Conservation (phyloP, 2,329 filamentous ascomycete genomes). For the Bisporella sp. region DNA sequence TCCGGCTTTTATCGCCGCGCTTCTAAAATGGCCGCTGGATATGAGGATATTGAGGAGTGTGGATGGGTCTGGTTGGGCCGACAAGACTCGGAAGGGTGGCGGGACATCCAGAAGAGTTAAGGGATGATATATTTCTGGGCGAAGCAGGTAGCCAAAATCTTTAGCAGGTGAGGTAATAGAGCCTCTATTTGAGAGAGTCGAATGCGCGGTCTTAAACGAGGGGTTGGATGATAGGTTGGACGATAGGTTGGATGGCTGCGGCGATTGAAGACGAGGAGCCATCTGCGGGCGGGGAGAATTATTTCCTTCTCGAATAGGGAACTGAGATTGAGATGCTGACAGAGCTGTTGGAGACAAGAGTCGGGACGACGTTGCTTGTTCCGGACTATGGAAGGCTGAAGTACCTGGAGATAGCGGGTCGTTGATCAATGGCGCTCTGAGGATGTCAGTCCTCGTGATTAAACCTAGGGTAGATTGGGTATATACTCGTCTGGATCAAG, state of each 20-base stretch:
- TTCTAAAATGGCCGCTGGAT: constrained; percentile 68
- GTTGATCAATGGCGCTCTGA: constrained; percentile 10
- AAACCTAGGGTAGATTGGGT: neutral
- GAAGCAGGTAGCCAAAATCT: constrained; percentile 75
- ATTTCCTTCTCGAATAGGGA: constrained; percentile 1
- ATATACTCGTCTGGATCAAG: constrained; percentile 70
- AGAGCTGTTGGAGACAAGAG: constrained; percentile 15
- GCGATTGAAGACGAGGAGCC: constrained; percentile 19
- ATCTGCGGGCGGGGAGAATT: neutral
- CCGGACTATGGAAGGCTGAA: constrained; percentile 3
- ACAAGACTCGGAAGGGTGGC: constrained; percentile 60
- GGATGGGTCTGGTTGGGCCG: constrained; percentile 54
- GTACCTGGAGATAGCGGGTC: constrained; percentile 3
- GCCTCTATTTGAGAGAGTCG: constrained; percentile 20
- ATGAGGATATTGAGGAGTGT: constrained; percentile 65
- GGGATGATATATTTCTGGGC: constrained; percentile 76
- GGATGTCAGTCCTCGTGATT: constrained; percentile 1
- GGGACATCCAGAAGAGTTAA: constrained; percentile 58
- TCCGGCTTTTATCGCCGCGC: constrained; percentile 63
- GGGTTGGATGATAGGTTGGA: constrained; percentile 18
- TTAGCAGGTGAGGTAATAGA: constrained; percentile 38
- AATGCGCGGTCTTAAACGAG: constrained; percentile 22
- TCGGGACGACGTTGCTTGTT: constrained; percentile 4
- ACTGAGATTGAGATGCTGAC: constrained; percentile 8
- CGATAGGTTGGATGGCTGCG: constrained; percentile 20